These are phyloP conservation scores for Pseudopyricularia javanii DNA, from an alignment of 2,329 filamentous ascomycete species.

Conservation along the genomic window DNA sequence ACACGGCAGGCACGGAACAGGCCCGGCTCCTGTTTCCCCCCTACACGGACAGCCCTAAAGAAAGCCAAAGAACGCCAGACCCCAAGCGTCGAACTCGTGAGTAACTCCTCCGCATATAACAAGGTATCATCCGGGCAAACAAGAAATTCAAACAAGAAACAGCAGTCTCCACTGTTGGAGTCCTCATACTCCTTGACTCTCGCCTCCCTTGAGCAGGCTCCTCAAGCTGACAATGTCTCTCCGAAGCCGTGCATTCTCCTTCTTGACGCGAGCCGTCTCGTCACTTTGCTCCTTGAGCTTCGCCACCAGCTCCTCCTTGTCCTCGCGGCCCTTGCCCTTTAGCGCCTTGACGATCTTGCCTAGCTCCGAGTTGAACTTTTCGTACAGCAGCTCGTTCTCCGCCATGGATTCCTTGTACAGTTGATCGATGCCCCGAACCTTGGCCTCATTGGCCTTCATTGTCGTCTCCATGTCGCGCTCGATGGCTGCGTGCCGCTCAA, in stretches of 20 bases:
- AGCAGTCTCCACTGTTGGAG: neutral
- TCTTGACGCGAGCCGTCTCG: conserved; percentile 65
- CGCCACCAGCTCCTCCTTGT: conserved; percentile 63
- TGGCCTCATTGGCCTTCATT: conserved; percentile 62
- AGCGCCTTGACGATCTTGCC: conserved; percentile 70
- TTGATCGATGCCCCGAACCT: conserved; percentile 73
- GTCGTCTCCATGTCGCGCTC: conserved; percentile 60
- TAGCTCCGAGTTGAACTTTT: conserved; percentile 84
- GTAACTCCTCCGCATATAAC: neutral
- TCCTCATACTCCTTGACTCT: neutral
- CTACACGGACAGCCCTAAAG: neutral
- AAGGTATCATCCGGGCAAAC: neutral
- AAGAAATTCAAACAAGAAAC: neutral
- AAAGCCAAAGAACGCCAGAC: neutral
- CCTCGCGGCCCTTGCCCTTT: conserved; percentile 59
- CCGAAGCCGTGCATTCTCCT: conserved; percentile 75
- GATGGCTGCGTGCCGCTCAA: conserved; percentile 48
- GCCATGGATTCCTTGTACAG: conserved; percentile 77
- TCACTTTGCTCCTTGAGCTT: conserved; percentile 64
- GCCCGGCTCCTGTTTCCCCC: neutral
- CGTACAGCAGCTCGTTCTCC: conserved; percentile 87
- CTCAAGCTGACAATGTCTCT: conserved; percentile 66
- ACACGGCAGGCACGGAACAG: neutral
- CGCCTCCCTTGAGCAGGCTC: conserved; percentile 35
- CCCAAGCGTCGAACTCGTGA: neutral